Conservation (phyloP, 2,329 filamentous ascomycete genomes). For the Exserohilum rostratum region DNA sequence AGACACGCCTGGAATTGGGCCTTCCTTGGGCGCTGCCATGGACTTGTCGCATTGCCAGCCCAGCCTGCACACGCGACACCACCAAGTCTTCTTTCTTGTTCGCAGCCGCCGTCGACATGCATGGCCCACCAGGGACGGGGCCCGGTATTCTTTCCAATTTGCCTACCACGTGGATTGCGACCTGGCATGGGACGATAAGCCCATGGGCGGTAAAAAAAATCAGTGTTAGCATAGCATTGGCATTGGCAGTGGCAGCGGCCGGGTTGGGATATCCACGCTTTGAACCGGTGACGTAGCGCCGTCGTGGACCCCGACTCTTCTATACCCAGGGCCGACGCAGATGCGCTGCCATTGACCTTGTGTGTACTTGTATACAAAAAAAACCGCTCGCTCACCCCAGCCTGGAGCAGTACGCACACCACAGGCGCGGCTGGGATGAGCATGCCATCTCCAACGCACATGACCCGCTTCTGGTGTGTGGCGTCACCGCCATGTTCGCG, state of each 20-base stretch:
- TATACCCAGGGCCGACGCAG: too few relatives aligned
- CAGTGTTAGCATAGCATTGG: not conserved
- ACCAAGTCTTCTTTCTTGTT: not conserved
- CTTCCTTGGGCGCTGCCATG: conserved; percentile 1
- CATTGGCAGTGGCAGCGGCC: not conserved
- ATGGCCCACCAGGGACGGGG: not conserved
- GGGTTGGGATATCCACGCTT: conserved; percentile 4
- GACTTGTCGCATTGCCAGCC: too few relatives aligned
- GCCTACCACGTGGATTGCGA: not conserved
- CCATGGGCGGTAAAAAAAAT: not conserved
- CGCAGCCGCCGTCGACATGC: too few relatives aligned
- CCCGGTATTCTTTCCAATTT: not conserved
- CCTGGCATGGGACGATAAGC: not conserved
- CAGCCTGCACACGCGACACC: conserved; percentile 19
- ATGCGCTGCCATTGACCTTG: too few relatives aligned
- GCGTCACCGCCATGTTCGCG: not conserved
- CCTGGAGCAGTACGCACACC: conserved; percentile 2
- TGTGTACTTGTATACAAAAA: too few relatives aligned
- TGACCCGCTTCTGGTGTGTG: too few relatives aligned
- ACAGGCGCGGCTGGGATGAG: too few relatives aligned
- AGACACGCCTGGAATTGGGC: not conserved
- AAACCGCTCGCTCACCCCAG: not conserved
- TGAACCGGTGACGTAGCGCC: conserved; percentile 1
- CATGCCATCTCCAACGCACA: too few relatives aligned
- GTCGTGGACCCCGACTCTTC: not conserved